These are phyloP conservation scores for Talaromyces pinophilus DNA, from an alignment of 2,329 filamentous ascomycete genomes.

Conservation along the genomic window DNA sequence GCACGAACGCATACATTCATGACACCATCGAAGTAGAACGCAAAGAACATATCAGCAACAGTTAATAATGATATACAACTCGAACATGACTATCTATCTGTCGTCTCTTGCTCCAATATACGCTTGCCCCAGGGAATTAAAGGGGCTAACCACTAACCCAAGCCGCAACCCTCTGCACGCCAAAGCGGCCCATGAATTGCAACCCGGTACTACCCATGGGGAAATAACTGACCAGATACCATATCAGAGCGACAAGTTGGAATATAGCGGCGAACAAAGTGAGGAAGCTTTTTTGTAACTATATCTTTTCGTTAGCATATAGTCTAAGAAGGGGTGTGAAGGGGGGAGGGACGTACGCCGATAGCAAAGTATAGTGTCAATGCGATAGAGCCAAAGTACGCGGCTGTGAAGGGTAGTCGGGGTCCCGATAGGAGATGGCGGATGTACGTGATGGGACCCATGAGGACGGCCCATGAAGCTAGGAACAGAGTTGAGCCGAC, in stretches of 20 bases:
- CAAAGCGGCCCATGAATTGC: conserved; percentile 82
- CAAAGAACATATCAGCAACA: not conserved
- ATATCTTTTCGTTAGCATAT: conserved; percentile 14
- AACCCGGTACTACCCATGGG: conserved; percentile 92
- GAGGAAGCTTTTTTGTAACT: conserved; percentile 82
- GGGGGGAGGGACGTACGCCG: conserved; percentile 64
- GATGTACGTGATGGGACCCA: conserved; percentile 82
- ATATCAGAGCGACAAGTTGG: conserved; percentile 79
- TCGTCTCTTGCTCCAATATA: not conserved
- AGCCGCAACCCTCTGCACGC: conserved; percentile 76
- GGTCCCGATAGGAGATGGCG: conserved; percentile 82
- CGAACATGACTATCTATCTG: not conserved
- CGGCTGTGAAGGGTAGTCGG: conserved; percentile 86
- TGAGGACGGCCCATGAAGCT: conserved; percentile 87
- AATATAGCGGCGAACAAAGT: conserved; percentile 81
- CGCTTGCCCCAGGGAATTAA: not conserved
- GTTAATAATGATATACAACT: not conserved
- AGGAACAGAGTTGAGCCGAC: conserved; percentile 89
- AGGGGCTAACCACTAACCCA: conserved; percentile 76
- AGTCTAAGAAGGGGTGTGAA: not conserved
- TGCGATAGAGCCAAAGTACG: conserved; percentile 90
- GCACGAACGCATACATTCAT: not conserved
- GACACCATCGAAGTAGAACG: not conserved
- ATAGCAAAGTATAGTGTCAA: conserved; percentile 90
- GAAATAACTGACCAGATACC: conserved; percentile 97